Conservation (phyloP, 345 rosid genomes). For the Citrus reticulata region DNA sequence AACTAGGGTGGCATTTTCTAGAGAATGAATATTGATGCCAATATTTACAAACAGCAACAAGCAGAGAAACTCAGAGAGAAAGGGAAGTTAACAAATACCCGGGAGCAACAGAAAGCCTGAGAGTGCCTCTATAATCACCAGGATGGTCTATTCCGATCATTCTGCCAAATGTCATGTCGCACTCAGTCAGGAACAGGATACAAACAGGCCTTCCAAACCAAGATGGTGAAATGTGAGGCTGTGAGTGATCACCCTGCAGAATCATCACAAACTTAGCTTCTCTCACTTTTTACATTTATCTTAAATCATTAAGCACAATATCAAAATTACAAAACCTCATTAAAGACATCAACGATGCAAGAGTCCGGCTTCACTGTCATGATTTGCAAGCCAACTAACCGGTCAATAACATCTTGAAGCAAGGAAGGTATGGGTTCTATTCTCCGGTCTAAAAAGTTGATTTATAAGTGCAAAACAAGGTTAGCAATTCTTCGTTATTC, state of each 20-base stretch:
- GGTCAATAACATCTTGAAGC: slow-evolving; percentile 75
- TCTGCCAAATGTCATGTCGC: slow-evolving; percentile 80
- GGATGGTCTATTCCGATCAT: slow-evolving; percentile 52
- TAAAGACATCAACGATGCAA: slow-evolving; percentile 77
- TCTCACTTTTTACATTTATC: background rate
- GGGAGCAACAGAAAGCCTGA: slow-evolving; percentile 69
- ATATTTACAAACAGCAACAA: background rate
- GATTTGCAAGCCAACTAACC: slow-evolving; percentile 52
- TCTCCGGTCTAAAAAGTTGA: slow-evolving; percentile 47
- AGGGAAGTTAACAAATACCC: slow-evolving; percentile 50
- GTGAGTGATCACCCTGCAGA: slow-evolving; percentile 85
- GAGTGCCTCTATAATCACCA: slow-evolving; percentile 81
- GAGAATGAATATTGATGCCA: background rate
- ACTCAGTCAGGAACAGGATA: slow-evolving; percentile 70
- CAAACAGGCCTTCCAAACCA: slow-evolving; percentile 83
- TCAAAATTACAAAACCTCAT: slow-evolving; percentile 47
- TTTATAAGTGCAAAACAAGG: background rate
- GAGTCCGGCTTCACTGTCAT: slow-evolving; percentile 71
- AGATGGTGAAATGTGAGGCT: slow-evolving; percentile 64
- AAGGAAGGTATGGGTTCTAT: slow-evolving; percentile 66
- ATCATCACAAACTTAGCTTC: slow-evolving; percentile 9
- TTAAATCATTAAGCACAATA: slow-evolving; percentile 4
- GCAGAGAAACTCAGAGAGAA: background rate
- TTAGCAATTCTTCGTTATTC: background rate
- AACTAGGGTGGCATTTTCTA: background rate